These are phyloP conservation scores for Aspergillus campestris DNA, from an alignment of 495 filamentous ascomycete species.

Conservation along the genomic window DNA sequence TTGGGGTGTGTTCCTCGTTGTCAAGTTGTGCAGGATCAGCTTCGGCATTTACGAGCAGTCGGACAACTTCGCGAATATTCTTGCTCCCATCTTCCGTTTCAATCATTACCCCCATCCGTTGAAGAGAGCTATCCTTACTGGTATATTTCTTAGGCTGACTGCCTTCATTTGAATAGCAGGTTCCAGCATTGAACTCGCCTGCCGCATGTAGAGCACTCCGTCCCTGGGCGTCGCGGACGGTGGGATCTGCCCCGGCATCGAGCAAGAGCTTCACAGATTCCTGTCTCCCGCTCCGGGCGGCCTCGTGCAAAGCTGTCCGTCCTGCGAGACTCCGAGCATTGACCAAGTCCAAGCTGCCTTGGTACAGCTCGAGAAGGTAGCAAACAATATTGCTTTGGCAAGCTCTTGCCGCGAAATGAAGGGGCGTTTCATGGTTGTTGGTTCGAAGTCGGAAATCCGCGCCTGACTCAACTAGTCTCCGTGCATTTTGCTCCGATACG, in stretches of 20 bases:
- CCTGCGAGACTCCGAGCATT: not conserved
- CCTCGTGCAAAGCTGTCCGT: not conserved
- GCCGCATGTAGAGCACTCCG: not conserved
- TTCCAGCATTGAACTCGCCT: not conserved
- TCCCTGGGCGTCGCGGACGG: not conserved
- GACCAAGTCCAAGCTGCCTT: not conserved
- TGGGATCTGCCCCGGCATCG: not conserved
- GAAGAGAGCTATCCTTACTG: too few species aligned
- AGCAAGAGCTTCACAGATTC: not conserved
- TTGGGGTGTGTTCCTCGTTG: not conserved
- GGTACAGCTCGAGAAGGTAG: not conserved
- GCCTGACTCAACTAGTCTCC: not conserved
- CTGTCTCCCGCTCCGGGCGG: not conserved
- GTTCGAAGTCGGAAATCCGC: not conserved
- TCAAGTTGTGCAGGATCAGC: not conserved
- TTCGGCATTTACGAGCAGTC: not conserved
- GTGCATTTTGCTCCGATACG: not conserved
- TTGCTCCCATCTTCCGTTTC: not conserved
- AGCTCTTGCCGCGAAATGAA: not conserved
- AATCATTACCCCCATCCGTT: too few species aligned
- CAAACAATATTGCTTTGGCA: not conserved
- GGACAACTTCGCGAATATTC: not conserved
- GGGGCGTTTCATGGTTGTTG: not conserved
- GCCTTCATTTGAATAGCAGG: too few species aligned
- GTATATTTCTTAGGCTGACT: too few species aligned